Evolutionary conservation across 441 rosid species (phyloP).

Genomic region (Eruca vesicaria): DNA sequence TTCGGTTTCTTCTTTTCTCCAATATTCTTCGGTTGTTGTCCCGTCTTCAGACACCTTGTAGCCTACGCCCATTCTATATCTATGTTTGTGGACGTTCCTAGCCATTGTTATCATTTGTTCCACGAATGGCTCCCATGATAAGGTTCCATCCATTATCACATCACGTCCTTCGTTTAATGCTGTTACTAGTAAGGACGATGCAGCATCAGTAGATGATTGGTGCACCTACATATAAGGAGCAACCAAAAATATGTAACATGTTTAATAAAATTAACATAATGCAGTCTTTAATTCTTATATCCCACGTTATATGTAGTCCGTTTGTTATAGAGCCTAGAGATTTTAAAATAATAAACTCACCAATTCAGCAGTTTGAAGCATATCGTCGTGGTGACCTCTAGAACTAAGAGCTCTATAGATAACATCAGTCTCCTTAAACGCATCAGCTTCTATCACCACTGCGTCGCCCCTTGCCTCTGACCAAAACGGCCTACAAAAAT

Average conservation of each 20-base stretch:
- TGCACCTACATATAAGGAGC: conserved; percentile 54
- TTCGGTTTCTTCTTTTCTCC: conserved; percentile 50
- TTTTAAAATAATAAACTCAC: conserved; percentile 31
- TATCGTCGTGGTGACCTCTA: conserved; percentile 71
- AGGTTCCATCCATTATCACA: conserved; percentile 89
- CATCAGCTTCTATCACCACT: conserved; percentile 88
- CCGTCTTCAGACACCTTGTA: conserved; percentile 69
- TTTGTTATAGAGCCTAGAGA: neutral
- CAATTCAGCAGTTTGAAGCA: conserved; percentile 87
- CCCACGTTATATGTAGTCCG: neutral
- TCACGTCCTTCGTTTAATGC: conserved; percentile 95
- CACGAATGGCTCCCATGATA: conserved; percentile 93
- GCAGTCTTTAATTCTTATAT: neutral
- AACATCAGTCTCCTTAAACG: conserved; percentile 88
- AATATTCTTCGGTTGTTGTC: conserved; percentile 58
- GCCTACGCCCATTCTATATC: conserved; percentile 78
- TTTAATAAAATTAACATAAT: neutral
- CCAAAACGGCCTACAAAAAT: conserved; percentile 67
- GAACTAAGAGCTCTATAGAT: conserved; percentile 74
- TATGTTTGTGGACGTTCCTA: conserved; percentile 63
- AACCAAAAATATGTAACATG: neutral
- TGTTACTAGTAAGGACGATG: conserved; percentile 80
- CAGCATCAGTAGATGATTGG: conserved; percentile 82
- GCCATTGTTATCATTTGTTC: conserved; percentile 80
- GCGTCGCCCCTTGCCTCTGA: conserved; percentile 60